phyloP scores from a whole-genome alignment of 345 rosid genomes.

The Eucalyptus fibrosa region DNA sequence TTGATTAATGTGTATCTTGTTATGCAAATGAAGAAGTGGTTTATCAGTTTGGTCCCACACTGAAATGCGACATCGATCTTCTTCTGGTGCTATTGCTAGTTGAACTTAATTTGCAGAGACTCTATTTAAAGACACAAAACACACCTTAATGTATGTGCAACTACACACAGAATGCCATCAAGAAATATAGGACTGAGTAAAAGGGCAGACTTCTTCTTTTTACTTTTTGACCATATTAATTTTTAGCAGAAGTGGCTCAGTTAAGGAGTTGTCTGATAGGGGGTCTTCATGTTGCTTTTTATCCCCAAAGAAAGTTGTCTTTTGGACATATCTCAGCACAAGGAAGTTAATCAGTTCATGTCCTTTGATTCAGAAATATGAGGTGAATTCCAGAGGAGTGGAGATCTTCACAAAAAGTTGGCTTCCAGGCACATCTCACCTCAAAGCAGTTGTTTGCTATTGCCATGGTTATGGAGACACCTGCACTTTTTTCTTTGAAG shows the following conservation, averaged over 20 bases:
- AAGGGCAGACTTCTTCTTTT: neutral
- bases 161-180: neutral
- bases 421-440: constrained; percentile 55
- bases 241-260: neutral
- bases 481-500: constrained; percentile 94
- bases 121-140: neutral
- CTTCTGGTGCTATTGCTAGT: neutral
- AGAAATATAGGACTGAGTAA: neutral
- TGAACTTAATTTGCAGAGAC: neutral
- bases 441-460: constrained; percentile 64
- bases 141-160: neutral
- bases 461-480: constrained; percentile 99
- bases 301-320: constrained; percentile 71
- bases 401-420: constrained; percentile 82
- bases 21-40: neutral
- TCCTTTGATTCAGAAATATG: constrained; percentile 39
- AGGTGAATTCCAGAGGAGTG: constrained; percentile 75
- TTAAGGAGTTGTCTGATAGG: neutral
- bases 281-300: neutral
- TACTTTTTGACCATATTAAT: neutral
- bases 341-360: constrained; percentile 19
- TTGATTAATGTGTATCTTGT: neutral
- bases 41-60: neutral
- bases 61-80: neutral
- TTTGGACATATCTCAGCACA: constrained; percentile 38